A percentile compares a stretch with the other conserved stretches of the same genome.
These are phyloP conservation scores for Rhizomucor pusillus DNA, from an alignment of 371 early-diverging fungal species.

Conservation along the genomic window DNA sequence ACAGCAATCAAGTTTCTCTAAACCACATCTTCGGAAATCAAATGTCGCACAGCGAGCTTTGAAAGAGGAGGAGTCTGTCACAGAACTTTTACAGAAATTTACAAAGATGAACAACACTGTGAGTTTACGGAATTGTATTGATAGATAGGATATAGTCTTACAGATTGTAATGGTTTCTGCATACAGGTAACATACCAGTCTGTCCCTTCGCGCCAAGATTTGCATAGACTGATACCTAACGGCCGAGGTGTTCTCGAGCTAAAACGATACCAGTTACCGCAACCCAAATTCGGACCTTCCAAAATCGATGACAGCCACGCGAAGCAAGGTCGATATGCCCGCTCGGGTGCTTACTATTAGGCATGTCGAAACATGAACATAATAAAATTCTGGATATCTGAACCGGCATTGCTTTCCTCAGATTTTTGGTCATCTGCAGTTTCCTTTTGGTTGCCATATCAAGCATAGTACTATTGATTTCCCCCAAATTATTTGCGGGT, in stretches of 20 bases:
- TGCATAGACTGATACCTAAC: constrained; percentile 56
- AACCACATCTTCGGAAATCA: constrained; percentile 35
- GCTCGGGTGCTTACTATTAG: constrained; percentile 18
- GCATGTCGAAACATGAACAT: no score
- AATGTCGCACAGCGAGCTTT: constrained; percentile 49
- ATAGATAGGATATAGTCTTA: no score
- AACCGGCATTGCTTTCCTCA: no score
- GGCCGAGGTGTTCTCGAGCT: constrained; percentile 53
- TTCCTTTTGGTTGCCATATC: no score
- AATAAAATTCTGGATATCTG: no score
- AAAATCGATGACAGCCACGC: constrained; percentile 6
- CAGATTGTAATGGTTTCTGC: no score
- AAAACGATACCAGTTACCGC: constrained; percentile 49
- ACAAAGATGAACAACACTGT: constrained; percentile 63
- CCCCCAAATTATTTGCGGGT: no score
- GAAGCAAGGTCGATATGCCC: constrained; percentile 5
- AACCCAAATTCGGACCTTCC: constrained; percentile 50
- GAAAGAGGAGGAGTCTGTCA: constrained; percentile 52
- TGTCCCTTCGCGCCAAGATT: constrained; percentile 49
- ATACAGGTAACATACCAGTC: constrained; percentile 48
- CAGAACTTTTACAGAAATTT: constrained; percentile 42
- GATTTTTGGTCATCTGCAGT: no score
- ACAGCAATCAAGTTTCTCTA: constrained; percentile 52
- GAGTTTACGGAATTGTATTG: constrained; percentile 7
- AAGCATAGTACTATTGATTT: no score